A percentile compares a stretch with the other conserved stretches of the same genome.
Evolutionary conservation across 495 filamentous ascomycete species (phyloP).

Genomic region (Aspergillus wentii): DNA sequence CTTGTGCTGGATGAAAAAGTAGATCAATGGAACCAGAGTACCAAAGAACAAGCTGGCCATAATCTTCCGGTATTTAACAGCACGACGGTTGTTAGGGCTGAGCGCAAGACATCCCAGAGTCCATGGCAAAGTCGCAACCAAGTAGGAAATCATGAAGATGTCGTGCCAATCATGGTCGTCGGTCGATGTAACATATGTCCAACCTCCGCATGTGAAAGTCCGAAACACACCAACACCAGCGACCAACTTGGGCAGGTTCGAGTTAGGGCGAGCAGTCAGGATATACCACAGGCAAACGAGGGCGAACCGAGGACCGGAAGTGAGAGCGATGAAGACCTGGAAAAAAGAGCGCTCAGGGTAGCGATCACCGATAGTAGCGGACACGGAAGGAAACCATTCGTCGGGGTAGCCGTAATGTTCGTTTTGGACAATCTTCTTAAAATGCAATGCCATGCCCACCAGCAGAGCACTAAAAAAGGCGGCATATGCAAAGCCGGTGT

Average conservation of each 20-base stretch:
- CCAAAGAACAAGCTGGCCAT: slow-evolving; percentile 84
- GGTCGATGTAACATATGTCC: slow-evolving; percentile 98
- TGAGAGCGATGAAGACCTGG: slow-evolving; percentile 94
- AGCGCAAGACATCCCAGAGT: slow-evolving; percentile 84
- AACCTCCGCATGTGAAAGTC: slow-evolving; percentile 92
- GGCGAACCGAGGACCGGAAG: slow-evolving; percentile 88
- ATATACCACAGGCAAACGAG: slow-evolving; percentile 92
- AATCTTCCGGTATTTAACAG: slow-evolving; percentile 85
- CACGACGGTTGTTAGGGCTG: slow-evolving; percentile 78
- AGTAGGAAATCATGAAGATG: slow-evolving; percentile 98
- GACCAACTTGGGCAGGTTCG: slow-evolving; percentile 73
- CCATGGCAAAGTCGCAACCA: slow-evolving; percentile 94
- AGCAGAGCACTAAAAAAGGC: slow-evolving; percentile 90
- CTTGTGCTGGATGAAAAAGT: slow-evolving; percentile 99
- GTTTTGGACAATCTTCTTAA: slow-evolving; percentile 95
- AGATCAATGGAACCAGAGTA: slow-evolving; percentile 83
- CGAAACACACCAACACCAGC: slow-evolving; percentile 77
- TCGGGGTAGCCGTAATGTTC: slow-evolving; percentile 95
- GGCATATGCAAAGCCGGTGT: slow-evolving; percentile 80
- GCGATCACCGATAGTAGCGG: slow-evolving; percentile 95
- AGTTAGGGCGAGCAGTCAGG: slow-evolving; percentile 71
- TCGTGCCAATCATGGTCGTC: slow-evolving; percentile 99
- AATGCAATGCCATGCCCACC: slow-evolving; percentile 82
- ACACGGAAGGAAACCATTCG: slow-evolving; percentile 99
- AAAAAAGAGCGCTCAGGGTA: slow-evolving; percentile 97